Conservation (phyloP, 2,329 filamentous ascomycete species). For the Epichloe gansuensis region DNA sequence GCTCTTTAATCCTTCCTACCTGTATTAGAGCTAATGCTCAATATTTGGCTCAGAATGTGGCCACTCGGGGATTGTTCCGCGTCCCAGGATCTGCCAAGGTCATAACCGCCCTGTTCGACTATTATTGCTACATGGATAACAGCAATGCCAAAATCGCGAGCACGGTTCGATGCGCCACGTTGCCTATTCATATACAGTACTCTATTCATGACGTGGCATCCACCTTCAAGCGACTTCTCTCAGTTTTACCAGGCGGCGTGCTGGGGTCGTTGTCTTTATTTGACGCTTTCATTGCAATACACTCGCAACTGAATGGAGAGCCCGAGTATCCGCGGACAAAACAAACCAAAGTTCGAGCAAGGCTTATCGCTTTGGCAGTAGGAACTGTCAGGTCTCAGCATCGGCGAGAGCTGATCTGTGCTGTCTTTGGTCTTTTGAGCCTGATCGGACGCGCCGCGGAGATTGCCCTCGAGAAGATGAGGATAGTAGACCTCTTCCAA, state of each 20-base stretch:
- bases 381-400: slow-evolving; percentile 46
- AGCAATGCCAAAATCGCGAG: slow-evolving; percentile 38
- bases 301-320: slow-evolving; percentile 40
- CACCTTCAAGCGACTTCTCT: slow-evolving; percentile 53
- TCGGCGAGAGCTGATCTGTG: slow-evolving; percentile 51
- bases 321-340: slow-evolving; percentile 41
- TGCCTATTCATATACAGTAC: slow-evolving; percentile 48
- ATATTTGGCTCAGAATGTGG: slow-evolving; percentile 44
- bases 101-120: slow-evolving; percentile 48
- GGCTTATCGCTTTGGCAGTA: slow-evolving; percentile 54
- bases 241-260: slow-evolving; percentile 52
- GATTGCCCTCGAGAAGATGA: slow-evolving; percentile 37
- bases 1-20: slow-evolving; percentile 47
- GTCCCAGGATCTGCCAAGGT: slow-evolving; percentile 46
- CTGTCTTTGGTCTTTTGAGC: slow-evolving; percentile 53
- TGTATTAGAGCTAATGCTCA: slow-evolving; percentile 56
- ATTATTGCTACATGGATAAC: slow-evolving; percentile 43
- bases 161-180: slow-evolving; percentile 45
- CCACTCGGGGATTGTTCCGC: slow-evolving; percentile 49
- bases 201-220: slow-evolving; percentile 55
- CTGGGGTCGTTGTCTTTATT: slow-evolving; percentile 50
- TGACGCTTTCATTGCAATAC: slow-evolving; percentile 49
- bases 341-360: slow-evolving; percentile 44
- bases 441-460: slow-evolving; percentile 48
- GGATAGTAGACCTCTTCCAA: slow-evolving; percentile 38